Evolutionary conservation across 108 stramenopile genomes (phyloP).

Genomic region (Nitzschia palea): DNA sequence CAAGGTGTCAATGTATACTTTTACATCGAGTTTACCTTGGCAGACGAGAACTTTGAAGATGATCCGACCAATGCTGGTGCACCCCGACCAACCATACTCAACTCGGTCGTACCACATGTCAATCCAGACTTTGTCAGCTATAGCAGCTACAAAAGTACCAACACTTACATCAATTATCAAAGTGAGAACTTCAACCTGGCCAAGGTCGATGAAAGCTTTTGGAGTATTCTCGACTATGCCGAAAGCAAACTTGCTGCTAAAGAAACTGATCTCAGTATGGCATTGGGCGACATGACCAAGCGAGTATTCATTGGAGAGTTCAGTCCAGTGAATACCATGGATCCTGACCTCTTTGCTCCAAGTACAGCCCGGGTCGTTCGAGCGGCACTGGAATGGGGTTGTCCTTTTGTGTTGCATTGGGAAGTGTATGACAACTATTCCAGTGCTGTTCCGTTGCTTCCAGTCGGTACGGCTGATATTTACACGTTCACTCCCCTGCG

Average conservation of each 20-base stretch:
- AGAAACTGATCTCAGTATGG: not conserved
- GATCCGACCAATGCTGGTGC: not conserved
- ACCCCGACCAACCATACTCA: slow-evolving; percentile 2
- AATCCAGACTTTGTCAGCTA: slow-evolving; percentile 13
- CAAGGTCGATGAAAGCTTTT: not conserved
- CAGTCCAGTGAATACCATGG: not conserved
- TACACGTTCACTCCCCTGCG: not conserved
- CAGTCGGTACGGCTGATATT: not conserved
- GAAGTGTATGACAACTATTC: slow-evolving; percentile 3
- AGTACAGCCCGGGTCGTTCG: not conserved
- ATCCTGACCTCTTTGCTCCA: not conserved
- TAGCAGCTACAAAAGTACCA: slow-evolving; percentile 13
- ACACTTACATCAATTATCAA: not conserved
- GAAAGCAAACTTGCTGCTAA: not conserved
- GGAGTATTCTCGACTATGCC: slow-evolving; percentile 10
- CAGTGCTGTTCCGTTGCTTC: not conserved
- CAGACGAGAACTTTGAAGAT: slow-evolving; percentile 4
- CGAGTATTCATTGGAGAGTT: slow-evolving; percentile 15
- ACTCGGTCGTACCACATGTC: slow-evolving; percentile 6
- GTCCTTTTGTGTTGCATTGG: slow-evolving; percentile 11
- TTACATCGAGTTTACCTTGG: slow-evolving; percentile 17
- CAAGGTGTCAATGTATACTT: slow-evolving; percentile 3
- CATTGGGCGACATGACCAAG: not conserved
- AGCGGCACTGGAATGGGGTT: slow-evolving; percentile 6
- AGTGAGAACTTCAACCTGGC: not conserved